Evolutionary conservation across 2,329 filamentous ascomycete genomes (phyloP).

Genomic region (Fusarium siculi): DNA sequence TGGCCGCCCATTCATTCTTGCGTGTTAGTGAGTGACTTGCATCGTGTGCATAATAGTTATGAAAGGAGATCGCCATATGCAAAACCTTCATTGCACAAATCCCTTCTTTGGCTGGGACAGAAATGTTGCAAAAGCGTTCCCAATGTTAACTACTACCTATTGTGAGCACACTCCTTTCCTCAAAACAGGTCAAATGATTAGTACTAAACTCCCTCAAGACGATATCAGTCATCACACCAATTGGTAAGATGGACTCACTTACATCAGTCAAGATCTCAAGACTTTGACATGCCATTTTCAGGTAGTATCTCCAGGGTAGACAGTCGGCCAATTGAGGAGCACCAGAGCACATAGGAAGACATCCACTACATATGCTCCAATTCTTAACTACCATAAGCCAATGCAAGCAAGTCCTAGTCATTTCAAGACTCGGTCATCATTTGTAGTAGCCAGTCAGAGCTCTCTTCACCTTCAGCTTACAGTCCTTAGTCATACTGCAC

Average conservation of each 20-base stretch:
- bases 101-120: neutral
- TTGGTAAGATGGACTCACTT: neutral
- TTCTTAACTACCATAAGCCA: neutral
- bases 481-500: neutral
- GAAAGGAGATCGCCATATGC: fast-evolving
- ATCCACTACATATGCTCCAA: neutral
- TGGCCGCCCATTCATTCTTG: neutral
- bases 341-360: neutral
- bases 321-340: neutral
- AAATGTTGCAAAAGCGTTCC: neutral
- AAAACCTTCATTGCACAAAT: neutral
- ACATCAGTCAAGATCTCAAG: neutral
- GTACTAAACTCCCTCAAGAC: neutral
- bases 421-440: neutral
- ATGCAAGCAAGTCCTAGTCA: neutral
- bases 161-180: neutral
- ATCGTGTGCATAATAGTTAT: neutral
- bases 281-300: neutral
- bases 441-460: neutral
- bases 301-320: neutral
- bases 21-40: neutral
- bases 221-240: neutral
- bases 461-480: neutral
- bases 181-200: neutral
- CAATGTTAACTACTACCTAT: neutral